A percentile compares a stretch with the other conserved stretches of the same genome.
Conservation (phyloP, 2,329 filamentous ascomycete genomes). For the Stemphylium lycopersici region DNA sequence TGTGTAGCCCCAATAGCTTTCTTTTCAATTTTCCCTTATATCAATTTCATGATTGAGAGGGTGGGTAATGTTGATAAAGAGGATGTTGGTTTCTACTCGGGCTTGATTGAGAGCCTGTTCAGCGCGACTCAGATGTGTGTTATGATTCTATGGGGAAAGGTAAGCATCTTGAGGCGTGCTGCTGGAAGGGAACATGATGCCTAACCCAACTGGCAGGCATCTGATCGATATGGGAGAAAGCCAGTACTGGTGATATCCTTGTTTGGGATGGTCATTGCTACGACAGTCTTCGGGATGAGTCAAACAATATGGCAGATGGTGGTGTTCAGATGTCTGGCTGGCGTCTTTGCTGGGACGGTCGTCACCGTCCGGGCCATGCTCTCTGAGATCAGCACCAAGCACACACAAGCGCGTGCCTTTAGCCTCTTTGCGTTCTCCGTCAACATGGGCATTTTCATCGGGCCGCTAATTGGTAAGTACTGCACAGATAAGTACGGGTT, state of each 20-base stretch:
- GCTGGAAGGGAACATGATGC: neutral
- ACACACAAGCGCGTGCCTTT: constrained; percentile 75
- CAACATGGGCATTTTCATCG: constrained; percentile 76
- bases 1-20: constrained; percentile 80
- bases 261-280: constrained; percentile 65
- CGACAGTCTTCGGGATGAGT: constrained; percentile 71
- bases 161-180: constrained; percentile 14
- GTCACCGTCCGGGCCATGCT: constrained; percentile 81
- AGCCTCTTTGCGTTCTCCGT: constrained; percentile 77
- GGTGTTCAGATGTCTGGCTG: constrained; percentile 71
- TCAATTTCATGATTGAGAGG: constrained; percentile 76
- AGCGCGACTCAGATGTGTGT: constrained; percentile 77
- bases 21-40: constrained; percentile 81
- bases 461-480: constrained; percentile 63
- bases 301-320: constrained; percentile 75
- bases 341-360: constrained; percentile 74
- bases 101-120: constrained; percentile 74
- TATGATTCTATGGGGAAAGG: constrained; percentile 71
- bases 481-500: neutral
- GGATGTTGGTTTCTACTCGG: constrained; percentile 82
- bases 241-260: constrained; percentile 73
- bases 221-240: constrained; percentile 73
- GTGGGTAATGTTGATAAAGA: constrained; percentile 66
- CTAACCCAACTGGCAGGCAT: constrained; percentile 47
- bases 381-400: constrained; percentile 70